Evolutionary conservation across 352 stramenopile genomes (phyloP), one percentile per base, ranked within the genome.

Genomic region (Globisporangium acanthophoron): DNA sequence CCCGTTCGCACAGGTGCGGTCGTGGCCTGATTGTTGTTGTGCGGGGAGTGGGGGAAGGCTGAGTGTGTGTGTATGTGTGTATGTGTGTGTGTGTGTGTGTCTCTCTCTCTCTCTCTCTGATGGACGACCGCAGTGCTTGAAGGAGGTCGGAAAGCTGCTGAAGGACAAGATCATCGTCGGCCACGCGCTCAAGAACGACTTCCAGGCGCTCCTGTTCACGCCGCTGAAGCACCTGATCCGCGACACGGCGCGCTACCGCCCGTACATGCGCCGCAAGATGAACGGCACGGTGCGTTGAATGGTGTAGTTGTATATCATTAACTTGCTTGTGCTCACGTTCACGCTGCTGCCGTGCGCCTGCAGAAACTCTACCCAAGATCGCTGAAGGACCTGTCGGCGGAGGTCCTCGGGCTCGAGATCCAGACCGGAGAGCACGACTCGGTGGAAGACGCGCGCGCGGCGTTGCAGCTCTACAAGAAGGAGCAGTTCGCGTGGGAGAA

Each of bases 321-420:
- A 27, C 24, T 27, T 27, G 24, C 24, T 1, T 27, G 24, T 27
- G 24, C 24, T 27, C 24, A 27, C 24, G 31, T 37, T 61, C 18
- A 47, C 40, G 31, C 45, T 54, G 20, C 18, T 54, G 33, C 29
- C 18, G 13, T 31, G 2, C 61, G 11, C 5, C n/a, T 41, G 52
- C 55, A 93, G 85, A 94, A 94, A 91, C 56, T 94, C 54, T 90
- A 74, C 54, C 85, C 85, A 4, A 92, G 92, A 66, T 85, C 85
- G 47, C 64, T 94, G 33, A 91, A 90, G 71, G 59, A 88, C 54
- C 67, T 94, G 53, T 67, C 81, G 11, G 66, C 84, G 51, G 83
- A 93, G 56, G 69, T 93, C 12, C 66, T 94, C 39, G 67, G 64
- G 35, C 65, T 71, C 43, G 61, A 81, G 62, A 93, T 93, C 58